These are phyloP conservation scores for Hypsizygus marmoreus DNA, from an alignment of 768 basidiomycete genomes.

Conservation along the genomic window DNA sequence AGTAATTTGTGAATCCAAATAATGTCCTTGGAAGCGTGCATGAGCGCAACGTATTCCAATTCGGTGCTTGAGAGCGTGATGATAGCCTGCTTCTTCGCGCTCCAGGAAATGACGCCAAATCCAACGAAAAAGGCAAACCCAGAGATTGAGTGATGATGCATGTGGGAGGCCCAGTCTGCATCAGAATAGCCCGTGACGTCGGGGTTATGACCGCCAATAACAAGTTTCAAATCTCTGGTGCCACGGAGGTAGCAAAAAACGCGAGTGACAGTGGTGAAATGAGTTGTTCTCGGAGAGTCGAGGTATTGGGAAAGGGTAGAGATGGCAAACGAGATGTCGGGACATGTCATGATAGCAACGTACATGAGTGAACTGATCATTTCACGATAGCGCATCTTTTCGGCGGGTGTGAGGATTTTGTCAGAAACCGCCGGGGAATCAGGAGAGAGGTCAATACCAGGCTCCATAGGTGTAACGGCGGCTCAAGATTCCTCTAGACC, in stretches of 20 bases:
- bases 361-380: conserved; percentile 32
- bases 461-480: too few species aligned
- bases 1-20: conserved; percentile 1
- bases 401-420: not conserved
- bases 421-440: too few species aligned
- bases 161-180: conserved; percentile 21
- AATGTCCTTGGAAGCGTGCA: not conserved
- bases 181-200: too few species aligned
- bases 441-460: too few species aligned
- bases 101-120: conserved; percentile 15
- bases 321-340: conserved; percentile 30
- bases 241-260: not conserved
- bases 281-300: not conserved
- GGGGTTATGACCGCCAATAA: too few species aligned
- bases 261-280: not conserved
- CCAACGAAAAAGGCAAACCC: conserved; percentile 22
- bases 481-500: conserved; percentile 2
- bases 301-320: conserved; percentile 23
- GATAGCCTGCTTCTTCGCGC: too few species aligned
- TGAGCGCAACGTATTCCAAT: not conserved
- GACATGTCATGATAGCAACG: conserved; percentile 22
- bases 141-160: conserved; percentile 27
- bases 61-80: too few species aligned
- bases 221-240: not conserved
- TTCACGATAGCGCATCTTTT: conserved; percentile 21